A percentile compares a stretch with the other conserved stretches of the same genome.
phyloP scores from a whole-genome alignment of 305 asterid species.

The Salvia sclarea region DNA sequence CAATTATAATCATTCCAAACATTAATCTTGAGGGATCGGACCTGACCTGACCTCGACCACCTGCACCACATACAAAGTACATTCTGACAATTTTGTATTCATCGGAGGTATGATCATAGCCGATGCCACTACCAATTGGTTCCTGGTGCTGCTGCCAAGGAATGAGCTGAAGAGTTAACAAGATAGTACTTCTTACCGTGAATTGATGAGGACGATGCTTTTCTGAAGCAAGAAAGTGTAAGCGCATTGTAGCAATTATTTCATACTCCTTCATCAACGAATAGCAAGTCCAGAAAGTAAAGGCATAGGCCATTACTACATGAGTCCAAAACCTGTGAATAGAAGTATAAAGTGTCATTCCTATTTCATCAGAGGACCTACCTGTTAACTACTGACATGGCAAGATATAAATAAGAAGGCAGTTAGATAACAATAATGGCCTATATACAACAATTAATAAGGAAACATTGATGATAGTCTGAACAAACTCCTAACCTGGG shows the following conservation, averaged over 20 bases:
- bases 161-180: slow-evolving; percentile 21
- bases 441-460: not conserved
- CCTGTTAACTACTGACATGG: not conserved
- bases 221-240: slow-evolving; percentile 89
- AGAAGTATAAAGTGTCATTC: slow-evolving; percentile 26
- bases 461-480: not conserved
- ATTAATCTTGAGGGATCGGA: too few species aligned
- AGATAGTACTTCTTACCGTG: slow-evolving; percentile 55
- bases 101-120: too few species aligned
- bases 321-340: slow-evolving; percentile 90
- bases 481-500: slow-evolving; percentile 53
- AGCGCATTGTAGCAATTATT: slow-evolving; percentile 75
- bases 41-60: too few species aligned
- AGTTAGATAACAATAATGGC: not conserved
- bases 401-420: not conserved
- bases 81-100: too few species aligned
- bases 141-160: too few species aligned
- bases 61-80: too few species aligned
- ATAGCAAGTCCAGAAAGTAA: slow-evolving; percentile 90
- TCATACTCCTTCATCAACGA: slow-evolving; percentile 75
- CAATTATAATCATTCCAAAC: too few species aligned
- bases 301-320: slow-evolving; percentile 81
- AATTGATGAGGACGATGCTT: slow-evolving; percentile 93
- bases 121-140: too few species aligned
- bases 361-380: slow-evolving; percentile 17